Conservation (phyloP, 352 stramenopile genomes). For the Phytophthora agathidicida region DNA sequence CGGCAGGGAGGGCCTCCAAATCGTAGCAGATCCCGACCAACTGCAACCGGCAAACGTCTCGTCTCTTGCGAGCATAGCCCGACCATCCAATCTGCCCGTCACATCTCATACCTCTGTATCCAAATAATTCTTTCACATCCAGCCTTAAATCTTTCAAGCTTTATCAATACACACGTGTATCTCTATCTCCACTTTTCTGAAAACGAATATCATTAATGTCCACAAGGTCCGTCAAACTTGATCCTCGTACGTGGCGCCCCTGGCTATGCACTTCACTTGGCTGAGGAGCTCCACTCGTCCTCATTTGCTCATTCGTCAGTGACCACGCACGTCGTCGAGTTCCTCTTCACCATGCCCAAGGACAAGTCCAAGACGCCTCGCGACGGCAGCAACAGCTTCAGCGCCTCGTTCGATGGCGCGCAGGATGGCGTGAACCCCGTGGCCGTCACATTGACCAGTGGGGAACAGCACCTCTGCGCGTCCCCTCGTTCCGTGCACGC, state of each 20-base stretch:
- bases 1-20: background rate
- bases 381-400: conserved; percentile 33
- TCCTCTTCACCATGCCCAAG: conserved; percentile 21
- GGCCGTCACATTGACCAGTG: conserved; percentile 33
- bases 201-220: too few relatives aligned
- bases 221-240: too few relatives aligned
- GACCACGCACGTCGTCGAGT: background rate
- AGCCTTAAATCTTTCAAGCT: background rate
- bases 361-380: conserved; percentile 24
- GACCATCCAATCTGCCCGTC: background rate
- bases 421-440: conserved; percentile 40
- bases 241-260: conserved; percentile 9
- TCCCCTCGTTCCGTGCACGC: conserved; percentile 32
- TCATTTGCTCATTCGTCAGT: conserved; percentile 10
- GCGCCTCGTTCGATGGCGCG: conserved; percentile 30
- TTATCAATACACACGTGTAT: background rate
- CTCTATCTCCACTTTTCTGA: background rate
- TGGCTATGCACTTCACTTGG: background rate
- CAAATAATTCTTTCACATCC: background rate
- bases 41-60: conserved; percentile 16
- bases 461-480: conserved; percentile 28
- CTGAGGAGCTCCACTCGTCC: background rate
- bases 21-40: conserved; percentile 5
- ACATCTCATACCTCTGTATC: background rate
- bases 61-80: conserved; percentile 17